Base-by-base conservation (phyloP, 2,329 filamentous ascomycete species). In the Trichoderma afroharzianum region DNA sequence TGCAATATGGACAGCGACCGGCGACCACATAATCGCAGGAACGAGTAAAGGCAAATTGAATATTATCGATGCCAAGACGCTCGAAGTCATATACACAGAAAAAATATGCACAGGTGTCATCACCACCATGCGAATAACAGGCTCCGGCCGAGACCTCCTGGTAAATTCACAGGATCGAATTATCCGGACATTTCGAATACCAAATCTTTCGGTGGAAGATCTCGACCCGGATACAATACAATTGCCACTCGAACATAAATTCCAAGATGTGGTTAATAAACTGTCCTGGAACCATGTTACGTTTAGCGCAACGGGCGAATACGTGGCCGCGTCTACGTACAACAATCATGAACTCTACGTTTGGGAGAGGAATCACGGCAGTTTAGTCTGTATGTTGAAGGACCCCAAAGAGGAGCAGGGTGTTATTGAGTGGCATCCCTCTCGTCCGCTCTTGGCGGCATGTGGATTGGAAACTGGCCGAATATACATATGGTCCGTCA, bases 261-360 rank as follows among this genome's bases (percentile, higher is more conserved):
- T 98, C 77, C 95, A 98, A 81, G 97, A 99, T 79, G 92, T 98
- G 4, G 96, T 99, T 64, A 98, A 99, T 79, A 90, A 93, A 58
- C 84, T 98, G 14, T 94, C 93, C 7, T 99, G 96, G 96, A 99
- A 98, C 78, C 94, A 98, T 78, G 95, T 97, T 72, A 94, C 95
- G 0, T 98, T 99, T 80, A 97, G 94, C 78, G 92, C 93, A 1
- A 96, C 93, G 0, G 95, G 94, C 67, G 96, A 99, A 81, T 98
- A 98, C 79, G 94, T 99, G 53, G 94, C 94, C 28, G 96, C 97
- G 0, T 97, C 94, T 30, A 98, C 96, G 2, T 97, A 94, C 81
- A 98, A 98, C 86, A 99, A 99, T 78, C 95, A 98, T 77, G 95
- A 99, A 81, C 93, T 99, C 74, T 98, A 98, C 82, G 95, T 98